Evolutionary conservation across 2,329 filamentous ascomycete species (phyloP), one percentile per base, ranked within the genome.

Genomic region (Cytospora chrysosperma): DNA sequence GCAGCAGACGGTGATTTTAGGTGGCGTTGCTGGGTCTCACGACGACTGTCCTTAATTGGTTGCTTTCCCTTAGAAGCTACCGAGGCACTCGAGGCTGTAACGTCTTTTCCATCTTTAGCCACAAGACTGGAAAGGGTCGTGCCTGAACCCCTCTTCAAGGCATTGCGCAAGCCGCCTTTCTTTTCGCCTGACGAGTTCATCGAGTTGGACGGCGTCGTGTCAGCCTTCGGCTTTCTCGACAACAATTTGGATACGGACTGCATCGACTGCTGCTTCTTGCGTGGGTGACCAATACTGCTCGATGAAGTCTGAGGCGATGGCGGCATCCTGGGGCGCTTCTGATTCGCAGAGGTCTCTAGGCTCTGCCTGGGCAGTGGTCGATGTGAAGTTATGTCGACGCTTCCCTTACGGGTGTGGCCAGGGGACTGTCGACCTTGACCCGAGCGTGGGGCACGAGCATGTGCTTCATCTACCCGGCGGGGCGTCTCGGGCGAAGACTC

Each of bases 71-170:
- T 59, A 69, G 66, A 21, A 69, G 70, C 27, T 64, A 64, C 21
- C 12, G 28, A 40, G 26, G 47, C 30, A 57, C 27, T 43, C 13
- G 65, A 56, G 24, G 13, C 56, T 63, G 69, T 54, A 63, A 73
- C 67, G 52, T 71, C 47, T 65, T 64, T 59, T 68, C 74, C 61
- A 24, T 72, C 66, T 67, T 69, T 85, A 59, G 75, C 79, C 72
- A 82, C 80, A 0, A 85, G 72, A 62, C 76, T 81, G 0, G 81
- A 77, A 8, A 85, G 70, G 1, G 78, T 76, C 40, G 81, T 77
- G 26, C 76, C 76, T 8, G 80, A 75, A 2, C 81, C 77, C 62
- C 81, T 83, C 61, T 77, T 82, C n/a, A 87, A 71, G 4, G 78
- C 84, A 60, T 81, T 79, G 40, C 82, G 80, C 50, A 86, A 72